Evolutionary conservation across 371 early-diverging fungal species (phyloP).

Genomic region (Mortierella sp.): DNA sequence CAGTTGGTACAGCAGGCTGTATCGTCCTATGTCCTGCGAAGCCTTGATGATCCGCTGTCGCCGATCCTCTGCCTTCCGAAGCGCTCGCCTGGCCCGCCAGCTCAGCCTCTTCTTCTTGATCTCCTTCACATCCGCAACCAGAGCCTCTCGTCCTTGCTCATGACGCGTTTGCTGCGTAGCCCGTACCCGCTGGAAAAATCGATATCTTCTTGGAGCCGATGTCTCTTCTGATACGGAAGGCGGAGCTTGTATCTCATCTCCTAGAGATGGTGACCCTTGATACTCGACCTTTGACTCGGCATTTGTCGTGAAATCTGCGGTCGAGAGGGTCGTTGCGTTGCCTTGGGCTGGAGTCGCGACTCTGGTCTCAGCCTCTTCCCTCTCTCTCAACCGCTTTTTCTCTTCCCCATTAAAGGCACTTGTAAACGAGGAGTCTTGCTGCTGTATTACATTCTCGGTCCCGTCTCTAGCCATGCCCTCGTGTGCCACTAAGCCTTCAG

Average conservation of each 20-base stretch:
- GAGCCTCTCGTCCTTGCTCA: conserved; percentile 7
- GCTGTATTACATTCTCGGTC: neutral
- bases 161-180: conserved; percentile 3
- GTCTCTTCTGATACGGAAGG: neutral
- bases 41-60: conserved; percentile 26
- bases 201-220: conserved; percentile 12
- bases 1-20: conserved; percentile 28
- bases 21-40: conserved; percentile 52
- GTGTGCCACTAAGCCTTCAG: neutral
- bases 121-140: conserved; percentile 10
- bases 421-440: too few species aligned
- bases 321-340: too few species aligned
- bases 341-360: too few species aligned
- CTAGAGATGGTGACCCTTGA: too few species aligned
- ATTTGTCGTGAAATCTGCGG: too few species aligned
- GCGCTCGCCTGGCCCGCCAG: conserved; percentile 15
- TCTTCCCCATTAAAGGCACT: neutral
- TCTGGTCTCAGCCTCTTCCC: neutral
- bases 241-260: too few species aligned
- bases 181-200: conserved; percentile 17
- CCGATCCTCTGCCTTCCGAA: conserved; percentile 18
- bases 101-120: conserved; percentile 23
- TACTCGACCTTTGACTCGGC: too few species aligned
- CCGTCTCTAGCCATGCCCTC: too few species aligned
- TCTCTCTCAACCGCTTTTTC: neutral